Conservation (phyloP, 2,329 filamentous ascomycete species). For the Monosporascus ibericus region DNA sequence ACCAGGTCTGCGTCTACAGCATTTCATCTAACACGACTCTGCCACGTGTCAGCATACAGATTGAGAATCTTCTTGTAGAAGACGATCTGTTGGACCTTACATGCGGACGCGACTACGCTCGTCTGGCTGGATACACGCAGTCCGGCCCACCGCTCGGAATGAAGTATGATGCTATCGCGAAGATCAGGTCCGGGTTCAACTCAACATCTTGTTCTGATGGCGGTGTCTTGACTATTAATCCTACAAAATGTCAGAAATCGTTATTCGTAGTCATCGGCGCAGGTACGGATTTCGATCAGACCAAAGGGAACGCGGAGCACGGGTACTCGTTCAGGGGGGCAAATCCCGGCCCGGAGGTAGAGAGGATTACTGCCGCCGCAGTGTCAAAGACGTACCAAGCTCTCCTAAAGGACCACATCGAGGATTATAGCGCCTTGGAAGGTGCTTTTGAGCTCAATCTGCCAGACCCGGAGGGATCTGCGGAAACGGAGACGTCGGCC, state of each 20-base stretch:
- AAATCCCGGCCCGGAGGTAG: conserved; percentile 35
- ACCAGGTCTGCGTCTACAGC: conserved; percentile 27
- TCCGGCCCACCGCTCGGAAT: conserved; percentile 35
- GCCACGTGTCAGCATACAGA: conserved; percentile 32
- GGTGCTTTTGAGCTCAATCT: conserved; percentile 36
- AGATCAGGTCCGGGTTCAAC: conserved; percentile 15
- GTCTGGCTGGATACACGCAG: conserved; percentile 32
- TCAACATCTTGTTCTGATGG: conserved; percentile 11
- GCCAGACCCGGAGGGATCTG: conserved; percentile 37
- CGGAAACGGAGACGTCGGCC: conserved; percentile 28
- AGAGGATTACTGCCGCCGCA: conserved; percentile 26
- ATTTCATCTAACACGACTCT: conserved; percentile 20
- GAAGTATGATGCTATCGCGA: conserved; percentile 34
- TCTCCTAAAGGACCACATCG: conserved; percentile 29
- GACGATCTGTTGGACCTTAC: conserved; percentile 20
- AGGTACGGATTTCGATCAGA: conserved; percentile 44
- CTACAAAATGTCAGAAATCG: conserved; percentile 14
- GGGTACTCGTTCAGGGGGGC: conserved; percentile 42
- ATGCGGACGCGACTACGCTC: conserved; percentile 26
- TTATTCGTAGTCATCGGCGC: conserved; percentile 37
- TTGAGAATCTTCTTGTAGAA: conserved; percentile 35
- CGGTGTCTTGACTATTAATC: conserved; percentile 23
- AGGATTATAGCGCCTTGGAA: conserved; percentile 35
- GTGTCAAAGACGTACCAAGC: conserved; percentile 23
- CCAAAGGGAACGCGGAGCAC: conserved; percentile 36